phyloP scores from a whole-genome alignment of 768 basidiomycete species.

The Hygrocybe coccinea region DNA sequence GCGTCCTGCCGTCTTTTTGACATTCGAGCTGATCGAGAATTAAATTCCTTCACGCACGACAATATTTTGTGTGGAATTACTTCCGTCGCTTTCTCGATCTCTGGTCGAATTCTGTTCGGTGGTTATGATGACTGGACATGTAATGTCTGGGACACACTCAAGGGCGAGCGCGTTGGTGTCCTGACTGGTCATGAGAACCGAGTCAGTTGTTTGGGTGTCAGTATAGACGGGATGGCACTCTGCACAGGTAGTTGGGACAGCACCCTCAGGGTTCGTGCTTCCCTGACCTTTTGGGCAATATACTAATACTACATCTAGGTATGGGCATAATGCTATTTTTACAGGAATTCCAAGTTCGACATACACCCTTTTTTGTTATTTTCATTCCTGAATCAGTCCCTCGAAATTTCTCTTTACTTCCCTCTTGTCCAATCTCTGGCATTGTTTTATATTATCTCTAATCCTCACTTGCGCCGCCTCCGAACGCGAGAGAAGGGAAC shows the following conservation, averaged over 20 bases:
- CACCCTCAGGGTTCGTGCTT: slow-evolving; percentile 74
- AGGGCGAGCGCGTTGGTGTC: slow-evolving; percentile 97
- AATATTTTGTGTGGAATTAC: slow-evolving; percentile 99
- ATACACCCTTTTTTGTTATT: slow-evolving; percentile 21
- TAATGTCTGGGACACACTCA: slow-evolving; percentile 99
- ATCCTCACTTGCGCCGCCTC: slow-evolving; percentile 51
- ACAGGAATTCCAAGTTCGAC: slow-evolving; percentile 11
- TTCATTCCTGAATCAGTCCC: slow-evolving; percentile 13
- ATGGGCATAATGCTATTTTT: slow-evolving; percentile 60
- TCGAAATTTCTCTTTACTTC: slow-evolving; percentile 16
- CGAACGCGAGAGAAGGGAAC: slow-evolving; percentile 37
- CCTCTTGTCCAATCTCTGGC: slow-evolving; percentile 24
- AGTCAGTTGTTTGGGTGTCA: slow-evolving; percentile 94
- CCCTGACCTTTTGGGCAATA: neutral
- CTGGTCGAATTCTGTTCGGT: slow-evolving; percentile 94
- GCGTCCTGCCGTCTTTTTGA: slow-evolving; percentile 98
- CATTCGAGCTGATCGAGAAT: slow-evolving; percentile 93
- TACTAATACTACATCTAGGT: slow-evolving; percentile 44
- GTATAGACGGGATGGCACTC: slow-evolving; percentile 94
- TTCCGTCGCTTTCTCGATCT: slow-evolving; percentile 97
- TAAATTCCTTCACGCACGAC: slow-evolving; percentile 96
- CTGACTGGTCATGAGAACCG: slow-evolving; percentile 97
- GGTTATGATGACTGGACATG: slow-evolving; percentile 99
- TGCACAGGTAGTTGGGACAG: slow-evolving; percentile 99
- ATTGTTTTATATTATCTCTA: slow-evolving; percentile 43